These are phyloP conservation scores for Paracorniculantispora psalliotae DNA, from an alignment of 2,329 filamentous ascomycete genomes.

Conservation along the genomic window DNA sequence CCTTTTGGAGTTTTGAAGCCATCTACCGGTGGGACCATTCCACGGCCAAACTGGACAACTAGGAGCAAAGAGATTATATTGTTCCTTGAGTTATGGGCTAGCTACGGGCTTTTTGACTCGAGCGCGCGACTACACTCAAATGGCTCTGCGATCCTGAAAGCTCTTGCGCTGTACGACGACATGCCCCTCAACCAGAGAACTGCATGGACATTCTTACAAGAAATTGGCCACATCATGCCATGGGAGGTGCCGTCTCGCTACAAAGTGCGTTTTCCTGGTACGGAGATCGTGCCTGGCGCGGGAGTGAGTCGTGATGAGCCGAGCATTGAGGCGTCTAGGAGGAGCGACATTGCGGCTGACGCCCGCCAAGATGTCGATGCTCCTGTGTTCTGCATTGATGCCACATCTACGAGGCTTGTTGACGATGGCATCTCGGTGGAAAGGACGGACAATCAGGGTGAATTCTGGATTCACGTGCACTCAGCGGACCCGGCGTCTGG, in stretches of 20 bases:
- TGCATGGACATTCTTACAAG: conserved; percentile 65
- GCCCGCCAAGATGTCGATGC: conserved; percentile 50
- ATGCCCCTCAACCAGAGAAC: conserved; percentile 38
- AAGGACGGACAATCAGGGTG: conserved; percentile 41
- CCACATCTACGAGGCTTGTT: conserved; percentile 60
- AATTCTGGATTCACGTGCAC: conserved; percentile 74
- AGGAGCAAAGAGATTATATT: conserved; percentile 48
- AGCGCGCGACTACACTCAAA: conserved; percentile 53
- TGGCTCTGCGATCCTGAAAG: conserved; percentile 60
- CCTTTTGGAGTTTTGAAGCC: conserved; percentile 41
- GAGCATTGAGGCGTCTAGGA: conserved; percentile 28
- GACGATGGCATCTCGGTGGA: conserved; percentile 77
- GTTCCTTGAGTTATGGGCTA: conserved; percentile 67
- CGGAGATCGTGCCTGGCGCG: conserved; percentile 38
- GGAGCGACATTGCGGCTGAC: conserved; percentile 41
- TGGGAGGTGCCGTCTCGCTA: conserved; percentile 66
- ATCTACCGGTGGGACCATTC: conserved; percentile 21
- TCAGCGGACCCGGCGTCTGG: conserved; percentile 73
- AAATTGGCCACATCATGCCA: conserved; percentile 65
- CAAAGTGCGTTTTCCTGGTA: conserved; percentile 48
- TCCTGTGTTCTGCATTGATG: conserved; percentile 70
- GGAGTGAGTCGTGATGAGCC: conserved; percentile 35
- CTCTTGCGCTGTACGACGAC: conserved; percentile 54
- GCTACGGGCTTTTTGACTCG: conserved; percentile 47
- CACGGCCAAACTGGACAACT: conserved; percentile 25